Percentiles rank a stretch among this genome's conserved stretches.
These are phyloP conservation scores for Leersia perrieri DNA, from an alignment of 176 grass and related monocot species.

Conservation along the genomic window DNA sequence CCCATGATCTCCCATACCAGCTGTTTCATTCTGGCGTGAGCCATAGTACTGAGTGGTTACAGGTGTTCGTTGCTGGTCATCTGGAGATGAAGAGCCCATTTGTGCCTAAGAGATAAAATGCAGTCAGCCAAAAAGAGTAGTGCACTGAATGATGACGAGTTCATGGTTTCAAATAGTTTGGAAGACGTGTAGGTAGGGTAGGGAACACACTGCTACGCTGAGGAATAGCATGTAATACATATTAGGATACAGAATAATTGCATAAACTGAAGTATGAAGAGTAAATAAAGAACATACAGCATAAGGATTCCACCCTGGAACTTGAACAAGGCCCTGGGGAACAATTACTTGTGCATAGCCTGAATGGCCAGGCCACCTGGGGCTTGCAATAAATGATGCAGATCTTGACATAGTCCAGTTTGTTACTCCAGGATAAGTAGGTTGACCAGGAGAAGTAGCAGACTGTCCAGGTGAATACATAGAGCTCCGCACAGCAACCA, in stretches of 20 bases:
- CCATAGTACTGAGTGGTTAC: constrained; percentile 51
- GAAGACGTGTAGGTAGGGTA: background rate
- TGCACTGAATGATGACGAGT: background rate
- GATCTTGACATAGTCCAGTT: constrained; percentile 64
- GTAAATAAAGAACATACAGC: constrained; percentile 55
- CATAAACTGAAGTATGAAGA: constrained; percentile 24
- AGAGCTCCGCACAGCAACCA: constrained; percentile 57
- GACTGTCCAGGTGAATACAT: constrained; percentile 69
- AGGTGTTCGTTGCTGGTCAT: constrained; percentile 45
- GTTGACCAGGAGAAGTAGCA: constrained; percentile 62
- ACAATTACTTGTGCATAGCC: constrained; percentile 88
- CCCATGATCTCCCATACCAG: constrained; percentile 53
- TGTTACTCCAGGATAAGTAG: constrained; percentile 57
- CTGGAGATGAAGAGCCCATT: constrained; percentile 58
- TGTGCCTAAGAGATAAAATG: constrained; percentile 43
- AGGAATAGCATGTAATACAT: background rate
- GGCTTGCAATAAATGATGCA: constrained; percentile 79
- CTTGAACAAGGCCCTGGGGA: constrained; percentile 84
- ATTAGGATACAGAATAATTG: background rate
- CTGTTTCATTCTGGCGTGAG: constrained; percentile 50
- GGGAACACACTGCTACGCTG: too few species aligned
- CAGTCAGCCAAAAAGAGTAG: background rate
- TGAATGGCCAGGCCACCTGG: constrained; percentile 88
- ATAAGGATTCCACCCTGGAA: constrained; percentile 81
- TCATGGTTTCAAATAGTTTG: constrained; percentile 3